Conservation (phyloP, 176 grass and related monocot species). For the Chloris gayana region DNA sequence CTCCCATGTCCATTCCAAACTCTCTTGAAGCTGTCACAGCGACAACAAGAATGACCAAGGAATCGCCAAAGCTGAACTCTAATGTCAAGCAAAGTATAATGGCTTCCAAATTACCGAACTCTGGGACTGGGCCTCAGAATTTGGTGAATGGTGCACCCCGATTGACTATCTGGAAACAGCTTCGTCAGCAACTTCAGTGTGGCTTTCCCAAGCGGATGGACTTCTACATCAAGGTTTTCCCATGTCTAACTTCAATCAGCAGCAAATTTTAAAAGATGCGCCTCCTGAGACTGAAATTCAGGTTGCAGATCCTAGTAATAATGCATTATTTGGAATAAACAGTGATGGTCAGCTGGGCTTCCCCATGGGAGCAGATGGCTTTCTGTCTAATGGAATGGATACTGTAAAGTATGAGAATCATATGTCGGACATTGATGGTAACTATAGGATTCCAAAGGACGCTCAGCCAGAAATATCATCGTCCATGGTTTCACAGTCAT, state of each 20-base stretch:
- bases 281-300: constrained; percentile 55
- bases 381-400: constrained; percentile 66
- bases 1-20: constrained; percentile 53
- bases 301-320: constrained; percentile 56
- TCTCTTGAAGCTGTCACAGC: constrained; percentile 55
- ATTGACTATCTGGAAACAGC: constrained; percentile 74
- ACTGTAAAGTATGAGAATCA: constrained; percentile 72
- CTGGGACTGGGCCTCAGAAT: constrained; percentile 56
- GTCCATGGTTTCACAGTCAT: constrained; percentile 81
- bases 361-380: constrained; percentile 61
- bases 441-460: constrained; percentile 64
- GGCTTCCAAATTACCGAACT: constrained; percentile 61
- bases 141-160: constrained; percentile 61
- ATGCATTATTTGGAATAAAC: constrained; percentile 67
- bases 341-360: constrained; percentile 60
- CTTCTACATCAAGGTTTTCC: constrained; percentile 73
- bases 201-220: constrained; percentile 79
- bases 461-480: constrained; percentile 78
- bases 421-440: constrained; percentile 69
- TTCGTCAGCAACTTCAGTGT: constrained; percentile 82
- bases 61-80: constrained; percentile 59
- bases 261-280: constrained; percentile 60
- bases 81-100: constrained; percentile 64
- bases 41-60: constrained; percentile 41
- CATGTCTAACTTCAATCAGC: constrained; percentile 62